phyloP scores from a whole-genome alignment of 2,329 filamentous ascomycete species.

The Escovopsis weberi region DNA sequence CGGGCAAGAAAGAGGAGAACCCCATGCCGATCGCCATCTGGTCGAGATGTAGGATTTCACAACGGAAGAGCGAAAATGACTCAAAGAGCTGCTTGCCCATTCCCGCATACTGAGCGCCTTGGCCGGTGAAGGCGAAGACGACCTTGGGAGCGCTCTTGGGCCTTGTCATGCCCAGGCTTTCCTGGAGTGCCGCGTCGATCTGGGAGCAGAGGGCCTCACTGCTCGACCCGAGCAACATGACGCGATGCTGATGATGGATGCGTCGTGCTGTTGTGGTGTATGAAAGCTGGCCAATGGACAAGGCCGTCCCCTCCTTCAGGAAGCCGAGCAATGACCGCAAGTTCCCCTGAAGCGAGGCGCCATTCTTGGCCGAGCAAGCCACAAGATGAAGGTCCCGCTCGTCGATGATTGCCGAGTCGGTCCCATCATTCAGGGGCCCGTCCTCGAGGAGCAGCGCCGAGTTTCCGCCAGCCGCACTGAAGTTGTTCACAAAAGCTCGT shows the following conservation, averaged over 20 bases:
- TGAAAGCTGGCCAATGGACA: constrained; percentile 31
- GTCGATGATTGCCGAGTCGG: constrained; percentile 24
- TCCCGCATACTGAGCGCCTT: constrained; percentile 38
- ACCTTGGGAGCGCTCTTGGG: constrained; percentile 21
- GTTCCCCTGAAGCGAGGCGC: constrained; percentile 13
- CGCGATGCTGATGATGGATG: constrained; percentile 36
- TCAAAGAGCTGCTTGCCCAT: constrained; percentile 36
- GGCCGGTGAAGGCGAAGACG: constrained; percentile 40
- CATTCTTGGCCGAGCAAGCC: constrained; percentile 6
- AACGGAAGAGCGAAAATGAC: constrained; percentile 31
- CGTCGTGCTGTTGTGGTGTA: constrained; percentile 53
- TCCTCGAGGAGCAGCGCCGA: constrained; percentile 50
- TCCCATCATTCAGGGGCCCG: constrained; percentile 20
- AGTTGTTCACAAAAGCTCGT: constrained; percentile 49
- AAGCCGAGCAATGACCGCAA: constrained; percentile 21
- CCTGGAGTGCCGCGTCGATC: constrained; percentile 11
- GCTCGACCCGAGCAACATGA: constrained; percentile 33
- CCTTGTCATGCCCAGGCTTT: constrained; percentile 12
- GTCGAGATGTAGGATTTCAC: constrained; percentile 42
- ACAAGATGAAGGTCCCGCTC: constrained; percentile 16
- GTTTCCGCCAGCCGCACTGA: constrained; percentile 58
- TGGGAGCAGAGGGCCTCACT: neutral
- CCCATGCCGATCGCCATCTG: constrained; percentile 33
- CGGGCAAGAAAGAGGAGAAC: constrained; percentile 39
- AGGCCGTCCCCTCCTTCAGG: constrained; percentile 23